Evolutionary conservation across 1,284 basidiomycete species (phyloP).

Genomic region (Apiotrichum montevideense): DNA sequence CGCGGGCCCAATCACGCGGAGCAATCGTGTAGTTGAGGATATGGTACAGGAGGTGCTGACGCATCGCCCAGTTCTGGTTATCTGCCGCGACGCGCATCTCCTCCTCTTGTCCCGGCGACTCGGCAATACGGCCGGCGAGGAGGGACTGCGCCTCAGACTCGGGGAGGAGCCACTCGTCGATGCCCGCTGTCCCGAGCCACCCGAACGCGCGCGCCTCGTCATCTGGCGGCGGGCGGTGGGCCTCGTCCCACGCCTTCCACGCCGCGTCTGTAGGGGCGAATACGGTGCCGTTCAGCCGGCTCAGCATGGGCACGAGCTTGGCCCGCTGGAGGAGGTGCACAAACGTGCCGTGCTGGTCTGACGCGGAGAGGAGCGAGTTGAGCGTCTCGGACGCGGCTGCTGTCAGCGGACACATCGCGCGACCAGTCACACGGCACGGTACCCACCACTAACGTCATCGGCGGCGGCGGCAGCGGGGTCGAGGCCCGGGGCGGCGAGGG

Average conservation of each 20-base stretch:
- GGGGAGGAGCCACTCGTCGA: conserved; percentile 29
- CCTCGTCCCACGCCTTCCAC: conserved; percentile 51
- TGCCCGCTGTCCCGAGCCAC: conserved; percentile 30
- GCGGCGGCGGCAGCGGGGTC: too few relatives aligned
- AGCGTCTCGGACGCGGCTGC: conserved; percentile 47
- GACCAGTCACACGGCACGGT: too few relatives aligned
- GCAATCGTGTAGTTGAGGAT: conserved; percentile 76
- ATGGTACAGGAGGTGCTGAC: conserved; percentile 93
- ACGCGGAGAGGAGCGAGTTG: conserved; percentile 68
- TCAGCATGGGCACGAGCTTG: conserved; percentile 84
- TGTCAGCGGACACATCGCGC: not conserved
- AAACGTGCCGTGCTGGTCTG: conserved; percentile 73
- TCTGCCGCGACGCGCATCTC: conserved; percentile 48
- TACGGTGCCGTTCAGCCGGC: conserved; percentile 73
- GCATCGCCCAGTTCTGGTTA: conserved; percentile 64
- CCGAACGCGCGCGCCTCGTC: conserved; percentile 8
- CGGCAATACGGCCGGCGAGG: not conserved
- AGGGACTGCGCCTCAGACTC: not conserved
- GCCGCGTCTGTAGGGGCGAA: conserved; percentile 96
- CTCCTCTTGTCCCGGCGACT: conserved; percentile 29
- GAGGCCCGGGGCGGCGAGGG: too few relatives aligned
- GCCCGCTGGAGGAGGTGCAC: conserved; percentile 76
- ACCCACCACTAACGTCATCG: too few relatives aligned
- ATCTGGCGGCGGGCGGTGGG: conserved; percentile 19
- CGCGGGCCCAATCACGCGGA: conserved; percentile 13